Evolutionary conservation across 2,329 filamentous ascomycete genomes (phyloP), one percentile per base, ranked within the genome.

Genomic region (Hypoxylon sp.): DNA sequence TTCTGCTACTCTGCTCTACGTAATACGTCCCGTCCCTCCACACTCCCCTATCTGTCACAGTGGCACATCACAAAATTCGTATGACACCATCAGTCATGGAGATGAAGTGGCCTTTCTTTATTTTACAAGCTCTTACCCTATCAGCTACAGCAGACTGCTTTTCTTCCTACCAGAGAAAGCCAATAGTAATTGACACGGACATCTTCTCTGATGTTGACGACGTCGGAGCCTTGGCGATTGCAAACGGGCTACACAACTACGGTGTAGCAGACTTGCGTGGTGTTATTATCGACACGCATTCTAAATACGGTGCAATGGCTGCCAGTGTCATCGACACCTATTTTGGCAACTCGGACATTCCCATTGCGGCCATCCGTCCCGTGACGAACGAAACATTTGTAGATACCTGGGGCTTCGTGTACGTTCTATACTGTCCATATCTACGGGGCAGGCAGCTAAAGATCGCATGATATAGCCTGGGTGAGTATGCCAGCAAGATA

Each of bases 401-500:
- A 62, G 81, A 84, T 65, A 69, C 67, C 6, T 78, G 72, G 65
- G 66, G 55, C 1, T 82, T 74, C 54, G 70, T 74, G 49, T 67
- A 34, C 55, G 50, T 53, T 3, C 4, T 11, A 37, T 6, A 11
- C 10, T n/a, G 1, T 17, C 10, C 24, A 24, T 17, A 17, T 24
- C 37, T 8, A 28, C 2, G 7, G 11, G 37, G 19, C 37, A 41
- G 13, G 30, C 17, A 11, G 10, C 52, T 67, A 26, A 67, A 13
- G 11, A 20, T 32, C 3, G n/a, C 17, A 5, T 22, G 6, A 7
- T n/a, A 50, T 43, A 67, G 64, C 39, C 63, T 78, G 1, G 79
- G 80, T 54, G 82, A 84, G 59, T 84, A 80, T 55, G 72, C 79
- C 0, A 80, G 76, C 71, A 83, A 83, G 68, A 67, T 84, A 10